Evolutionary conservation across 371 early-diverging fungal species (phyloP).

Genomic region (Mycotypha africana): DNA sequence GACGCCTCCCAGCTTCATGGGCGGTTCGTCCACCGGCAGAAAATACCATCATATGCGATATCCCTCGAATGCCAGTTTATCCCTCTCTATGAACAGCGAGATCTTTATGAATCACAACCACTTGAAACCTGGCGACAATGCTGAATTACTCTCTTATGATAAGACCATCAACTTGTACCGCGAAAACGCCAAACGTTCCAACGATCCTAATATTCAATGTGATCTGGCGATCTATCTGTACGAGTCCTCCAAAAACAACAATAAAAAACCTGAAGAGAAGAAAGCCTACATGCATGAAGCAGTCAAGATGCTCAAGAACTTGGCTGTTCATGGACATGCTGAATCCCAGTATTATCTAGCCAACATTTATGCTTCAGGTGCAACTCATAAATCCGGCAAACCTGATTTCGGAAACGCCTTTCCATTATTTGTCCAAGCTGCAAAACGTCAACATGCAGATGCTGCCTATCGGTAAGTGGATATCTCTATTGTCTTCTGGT

Average conservation of each 20-base stretch:
- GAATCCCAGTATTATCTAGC: constrained; percentile 63
- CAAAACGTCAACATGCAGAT: constrained; percentile 63
- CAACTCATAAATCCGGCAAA: constrained; percentile 45
- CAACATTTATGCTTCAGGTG: constrained; percentile 57
- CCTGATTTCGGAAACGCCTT: constrained; percentile 63
- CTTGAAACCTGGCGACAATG: constrained; percentile 59
- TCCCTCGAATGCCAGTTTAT: constrained; percentile 9
- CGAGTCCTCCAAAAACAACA: constrained; percentile 44
- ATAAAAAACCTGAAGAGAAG: constrained; percentile 24
- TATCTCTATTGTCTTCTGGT: too few species aligned
- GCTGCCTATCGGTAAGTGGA: constrained; percentile 54
- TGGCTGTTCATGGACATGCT: constrained; percentile 53
- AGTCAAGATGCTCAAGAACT: constrained; percentile 48
- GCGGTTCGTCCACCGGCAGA: too few species aligned
- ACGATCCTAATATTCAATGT: constrained; percentile 70
- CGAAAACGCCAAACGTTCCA: constrained; percentile 56
- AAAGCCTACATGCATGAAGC: constrained; percentile 52
- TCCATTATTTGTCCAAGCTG: constrained; percentile 61
- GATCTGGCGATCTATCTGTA: constrained; percentile 72
- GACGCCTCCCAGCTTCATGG: constrained; percentile 1
- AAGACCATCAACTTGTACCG: constrained; percentile 67
- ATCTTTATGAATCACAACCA: constrained; percentile 55
- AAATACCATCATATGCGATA: not conserved
- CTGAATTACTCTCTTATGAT: constrained; percentile 56
- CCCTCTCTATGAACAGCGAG: constrained; percentile 19